Percentiles rank a stretch among this genome's conserved stretches.
phyloP scores from a whole-genome alignment of 345 rosid species.

The Gossypium rotundifolium region DNA sequence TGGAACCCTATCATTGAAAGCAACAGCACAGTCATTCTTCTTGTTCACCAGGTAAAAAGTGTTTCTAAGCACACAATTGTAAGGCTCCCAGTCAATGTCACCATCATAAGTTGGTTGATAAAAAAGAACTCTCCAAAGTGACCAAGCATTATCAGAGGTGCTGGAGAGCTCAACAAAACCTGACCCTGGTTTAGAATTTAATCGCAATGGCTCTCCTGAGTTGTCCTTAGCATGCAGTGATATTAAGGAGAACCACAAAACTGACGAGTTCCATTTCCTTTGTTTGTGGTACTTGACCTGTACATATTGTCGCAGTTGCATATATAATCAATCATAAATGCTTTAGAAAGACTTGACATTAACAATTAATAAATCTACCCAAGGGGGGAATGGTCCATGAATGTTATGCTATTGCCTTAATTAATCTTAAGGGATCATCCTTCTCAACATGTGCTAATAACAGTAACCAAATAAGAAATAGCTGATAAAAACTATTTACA shows the following conservation, averaged over 20 bases:
- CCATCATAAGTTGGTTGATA: slow-evolving; percentile 44
- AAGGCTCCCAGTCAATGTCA: slow-evolving; percentile 60
- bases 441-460: background rate
- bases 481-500: background rate
- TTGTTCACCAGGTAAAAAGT: slow-evolving; percentile 73
- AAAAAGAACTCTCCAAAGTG: slow-evolving; percentile 60
- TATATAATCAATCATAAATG: slow-evolving; percentile 1
- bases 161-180: slow-evolving; percentile 67
- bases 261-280: slow-evolving; percentile 62
- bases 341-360: background rate
- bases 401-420: background rate
- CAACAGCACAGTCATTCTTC: slow-evolving; percentile 76
- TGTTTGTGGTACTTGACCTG: slow-evolving; percentile 73
- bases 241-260: slow-evolving; percentile 74
- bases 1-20: slow-evolving; percentile 68
- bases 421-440: background rate
- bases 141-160: slow-evolving; percentile 39
- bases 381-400: background rate
- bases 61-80: slow-evolving; percentile 47
- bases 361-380: slow-evolving; percentile 2
- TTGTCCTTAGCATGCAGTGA: slow-evolving; percentile 68
- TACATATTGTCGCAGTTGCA: slow-evolving; percentile 10
- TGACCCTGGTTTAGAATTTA: slow-evolving; percentile 57
- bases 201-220: slow-evolving; percentile 62
- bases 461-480: background rate